Percentiles rank a stretch among this genome's conserved stretches.
These are phyloP conservation scores for Aristolochia californica DNA, from an alignment of 164 flowering plant genomes.

Conservation along the genomic window DNA sequence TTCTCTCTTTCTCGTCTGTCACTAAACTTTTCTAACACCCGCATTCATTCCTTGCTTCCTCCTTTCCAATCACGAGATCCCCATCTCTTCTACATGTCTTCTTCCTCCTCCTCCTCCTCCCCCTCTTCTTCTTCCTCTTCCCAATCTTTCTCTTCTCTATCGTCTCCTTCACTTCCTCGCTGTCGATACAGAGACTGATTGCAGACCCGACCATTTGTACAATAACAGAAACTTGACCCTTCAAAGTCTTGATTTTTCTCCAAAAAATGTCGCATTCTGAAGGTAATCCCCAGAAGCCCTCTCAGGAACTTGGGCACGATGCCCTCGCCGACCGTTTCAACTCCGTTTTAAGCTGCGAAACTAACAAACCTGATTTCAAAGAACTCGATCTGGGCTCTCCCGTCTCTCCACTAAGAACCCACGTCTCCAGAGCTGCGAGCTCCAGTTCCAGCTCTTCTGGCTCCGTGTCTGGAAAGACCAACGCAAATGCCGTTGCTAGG, in stretches of 20 bases:
- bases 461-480: constrained; percentile 30
- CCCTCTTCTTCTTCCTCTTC: constrained; percentile 2
- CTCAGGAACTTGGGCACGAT: constrained; percentile 19
- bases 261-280: constrained; percentile 4
- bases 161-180: background rate
- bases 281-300: constrained; percentile 12
- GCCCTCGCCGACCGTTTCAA: constrained; percentile 39
- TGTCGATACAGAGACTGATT: background rate
- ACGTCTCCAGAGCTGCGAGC: constrained; percentile 29
- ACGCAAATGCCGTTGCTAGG: constrained; percentile 8
- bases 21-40: constrained; percentile 13
- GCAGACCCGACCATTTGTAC: too few species aligned
- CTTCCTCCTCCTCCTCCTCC: constrained; percentile 7
- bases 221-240: too few species aligned
- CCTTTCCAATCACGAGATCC: constrained; percentile 75
- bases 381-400: constrained; percentile 86
- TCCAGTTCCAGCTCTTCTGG: constrained; percentile 66
- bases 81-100: constrained; percentile 32
- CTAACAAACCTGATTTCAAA: constrained; percentile 68
- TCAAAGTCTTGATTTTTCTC: background rate
- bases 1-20: background rate
- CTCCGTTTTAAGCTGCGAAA: constrained; percentile 22
- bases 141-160: background rate
- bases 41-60: constrained; percentile 66
- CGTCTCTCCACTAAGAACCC: constrained; percentile 53